A percentile compares a stretch with the other conserved stretches of the same genome.
Evolutionary conservation across 2,329 filamentous ascomycete species (phyloP).

Genomic region (Trichophyton equinum): DNA sequence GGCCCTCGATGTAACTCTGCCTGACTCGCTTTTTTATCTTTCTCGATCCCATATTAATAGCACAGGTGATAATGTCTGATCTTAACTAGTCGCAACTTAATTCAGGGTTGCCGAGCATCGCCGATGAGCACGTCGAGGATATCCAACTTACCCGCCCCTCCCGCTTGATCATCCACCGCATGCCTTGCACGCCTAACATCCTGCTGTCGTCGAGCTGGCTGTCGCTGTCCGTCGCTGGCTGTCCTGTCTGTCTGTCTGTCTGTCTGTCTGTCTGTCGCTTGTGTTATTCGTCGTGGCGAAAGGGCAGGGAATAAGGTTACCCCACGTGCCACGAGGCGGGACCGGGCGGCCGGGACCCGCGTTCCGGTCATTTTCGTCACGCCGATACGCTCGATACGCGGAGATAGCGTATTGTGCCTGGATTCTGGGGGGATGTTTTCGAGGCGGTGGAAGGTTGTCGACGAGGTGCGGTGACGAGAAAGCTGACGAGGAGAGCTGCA

Average conservation of each 20-base stretch:
- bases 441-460: too few species aligned
- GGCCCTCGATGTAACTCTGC: neutral
- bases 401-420: too few species aligned
- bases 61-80: neutral
- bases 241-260: too few species aligned
- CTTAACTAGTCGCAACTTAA: neutral
- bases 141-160: too few species aligned
- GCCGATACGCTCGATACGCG: neutral
- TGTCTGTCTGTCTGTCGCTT: too few species aligned
- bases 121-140: neutral
- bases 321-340: constrained; percentile 4
- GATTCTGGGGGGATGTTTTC: too few species aligned
- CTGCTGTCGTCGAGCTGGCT: too few species aligned
- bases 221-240: too few species aligned
- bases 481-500: neutral
- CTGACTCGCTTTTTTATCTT: too few species aligned
- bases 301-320: neutral
- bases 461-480: too few species aligned
- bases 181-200: too few species aligned
- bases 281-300: neutral
- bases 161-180: too few species aligned
- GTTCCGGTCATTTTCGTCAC: constrained; percentile 3
- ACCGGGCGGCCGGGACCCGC: constrained; percentile 4
- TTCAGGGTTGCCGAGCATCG: neutral
- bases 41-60: constrained; percentile 1